Evolutionary conservation across 2,329 filamentous ascomycete genomes (phyloP).

Genomic region (Chaetomiaceae sp.): DNA sequence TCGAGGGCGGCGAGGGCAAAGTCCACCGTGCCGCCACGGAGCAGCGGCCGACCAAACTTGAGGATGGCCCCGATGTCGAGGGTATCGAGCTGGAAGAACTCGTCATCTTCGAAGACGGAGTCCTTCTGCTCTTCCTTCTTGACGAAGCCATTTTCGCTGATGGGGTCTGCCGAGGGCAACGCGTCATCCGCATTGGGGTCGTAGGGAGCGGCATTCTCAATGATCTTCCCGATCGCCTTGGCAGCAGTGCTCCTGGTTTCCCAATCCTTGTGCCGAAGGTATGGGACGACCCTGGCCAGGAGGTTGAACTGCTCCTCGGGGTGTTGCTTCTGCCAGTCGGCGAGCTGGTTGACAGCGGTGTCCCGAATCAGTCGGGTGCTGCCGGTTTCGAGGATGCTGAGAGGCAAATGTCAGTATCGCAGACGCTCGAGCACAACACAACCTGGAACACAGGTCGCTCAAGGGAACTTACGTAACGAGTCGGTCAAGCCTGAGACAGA

Average conservation of each 20-base stretch:
- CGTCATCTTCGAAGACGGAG: conserved; percentile 45
- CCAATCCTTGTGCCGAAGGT: conserved; percentile 92
- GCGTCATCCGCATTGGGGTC: conserved; percentile 80
- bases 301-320: conserved; percentile 97
- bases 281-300: conserved; percentile 88
- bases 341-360: conserved; percentile 92
- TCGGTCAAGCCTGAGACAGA: conserved; percentile 63
- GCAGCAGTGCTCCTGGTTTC: conserved; percentile 91
- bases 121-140: conserved; percentile 62
- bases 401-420: conserved; percentile 18
- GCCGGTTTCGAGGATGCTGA: conserved; percentile 89
- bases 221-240: conserved; percentile 90
- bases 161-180: conserved; percentile 33
- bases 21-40: conserved; percentile 83
- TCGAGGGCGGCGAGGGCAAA: conserved; percentile 78
- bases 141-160: conserved; percentile 41
- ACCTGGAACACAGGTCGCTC: background rate
- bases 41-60: conserved; percentile 74
- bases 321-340: conserved; percentile 96
- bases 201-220: conserved; percentile 80
- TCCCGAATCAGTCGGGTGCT: conserved; percentile 95
- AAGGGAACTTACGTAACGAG: conserved; percentile 69
- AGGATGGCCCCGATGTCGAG: conserved; percentile 78
- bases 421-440: background rate
- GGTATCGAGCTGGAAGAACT: conserved; percentile 65